Evolutionary conservation across 2,329 filamentous ascomycete genomes (phyloP).

Genomic region (Cladobotryum mycophilum): DNA sequence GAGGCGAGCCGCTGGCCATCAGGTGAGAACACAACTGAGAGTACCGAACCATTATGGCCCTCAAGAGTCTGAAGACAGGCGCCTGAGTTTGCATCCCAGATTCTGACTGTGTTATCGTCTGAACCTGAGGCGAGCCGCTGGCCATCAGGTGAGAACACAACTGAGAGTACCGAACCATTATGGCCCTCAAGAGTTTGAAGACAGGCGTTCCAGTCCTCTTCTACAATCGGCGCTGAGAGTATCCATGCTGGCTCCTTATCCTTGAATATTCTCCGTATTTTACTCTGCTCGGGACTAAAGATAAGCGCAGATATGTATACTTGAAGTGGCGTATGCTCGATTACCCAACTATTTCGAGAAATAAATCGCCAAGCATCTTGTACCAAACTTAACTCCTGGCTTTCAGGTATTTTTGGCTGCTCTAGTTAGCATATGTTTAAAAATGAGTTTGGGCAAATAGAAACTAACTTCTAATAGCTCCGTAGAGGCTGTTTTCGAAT

Average conservation of each 20-base stretch:
- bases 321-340: constrained; percentile 3
- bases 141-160: too few species aligned
- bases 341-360: not conserved
- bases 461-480: too few species aligned
- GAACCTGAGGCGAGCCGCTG: too few species aligned
- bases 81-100: too few species aligned
- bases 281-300: constrained; percentile 2
- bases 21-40: too few species aligned
- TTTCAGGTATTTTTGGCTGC: too few species aligned
- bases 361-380: constrained; percentile 6
- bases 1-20: too few species aligned
- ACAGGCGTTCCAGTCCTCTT: constrained; percentile 3
- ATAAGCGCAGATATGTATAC: constrained; percentile 4
- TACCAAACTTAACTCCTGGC: not conserved
- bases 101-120: too few species aligned
- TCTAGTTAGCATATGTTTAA: too few species aligned
- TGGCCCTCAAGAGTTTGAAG: constrained; percentile 10
- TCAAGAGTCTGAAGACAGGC: constrained; percentile 3
- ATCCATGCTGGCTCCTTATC: not conserved
- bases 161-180: not conserved
- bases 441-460: too few species aligned
- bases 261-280: constrained; percentile 1
- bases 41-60: too few species aligned
- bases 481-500: too few species aligned
- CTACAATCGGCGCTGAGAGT: constrained; percentile 5